Percentiles rank a stretch among this genome's conserved stretches.
Conservation (phyloP, 495 filamentous ascomycete species). For the Annulohypoxylon maeteangense region DNA sequence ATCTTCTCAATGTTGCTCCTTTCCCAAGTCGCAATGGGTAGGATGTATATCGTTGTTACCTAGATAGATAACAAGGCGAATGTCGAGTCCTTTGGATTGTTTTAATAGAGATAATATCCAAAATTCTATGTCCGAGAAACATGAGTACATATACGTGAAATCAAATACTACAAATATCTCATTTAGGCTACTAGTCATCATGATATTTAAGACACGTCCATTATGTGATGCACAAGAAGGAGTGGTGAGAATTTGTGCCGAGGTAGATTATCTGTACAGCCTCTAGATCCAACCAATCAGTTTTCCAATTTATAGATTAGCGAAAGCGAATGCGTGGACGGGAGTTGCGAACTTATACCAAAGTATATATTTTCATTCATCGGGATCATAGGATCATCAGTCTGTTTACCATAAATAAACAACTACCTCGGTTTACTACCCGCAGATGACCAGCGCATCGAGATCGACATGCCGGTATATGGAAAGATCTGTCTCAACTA, state of each 20-base stretch:
- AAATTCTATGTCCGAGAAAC: constrained; percentile 1
- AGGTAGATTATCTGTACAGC: not conserved
- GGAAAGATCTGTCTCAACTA: not conserved
- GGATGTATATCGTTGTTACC: too few species aligned
- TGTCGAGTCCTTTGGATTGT: not conserved
- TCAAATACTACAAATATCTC: not conserved
- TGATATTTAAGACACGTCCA: not conserved
- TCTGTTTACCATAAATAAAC: constrained; percentile 4
- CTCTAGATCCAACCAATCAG: constrained; percentile 4
- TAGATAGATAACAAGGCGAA: not conserved
- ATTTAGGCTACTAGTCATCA: not conserved
- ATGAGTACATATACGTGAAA: constrained; percentile 1
- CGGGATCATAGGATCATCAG: not conserved
- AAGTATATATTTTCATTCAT: not conserved
- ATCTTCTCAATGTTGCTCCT: not conserved
- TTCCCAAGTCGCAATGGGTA: not conserved
- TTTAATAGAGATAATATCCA: not conserved
- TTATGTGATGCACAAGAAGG: not conserved
- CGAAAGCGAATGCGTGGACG: not conserved
- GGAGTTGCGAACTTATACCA: not conserved
- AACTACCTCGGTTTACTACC: not conserved
- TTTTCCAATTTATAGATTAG: not conserved
- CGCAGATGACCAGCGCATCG: not conserved
- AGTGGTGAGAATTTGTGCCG: constrained; percentile 1
- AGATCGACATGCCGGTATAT: constrained; percentile 1